Conservation (phyloP, 2,329 filamentous ascomycete genomes). For the Scytalidium sp. region DNA sequence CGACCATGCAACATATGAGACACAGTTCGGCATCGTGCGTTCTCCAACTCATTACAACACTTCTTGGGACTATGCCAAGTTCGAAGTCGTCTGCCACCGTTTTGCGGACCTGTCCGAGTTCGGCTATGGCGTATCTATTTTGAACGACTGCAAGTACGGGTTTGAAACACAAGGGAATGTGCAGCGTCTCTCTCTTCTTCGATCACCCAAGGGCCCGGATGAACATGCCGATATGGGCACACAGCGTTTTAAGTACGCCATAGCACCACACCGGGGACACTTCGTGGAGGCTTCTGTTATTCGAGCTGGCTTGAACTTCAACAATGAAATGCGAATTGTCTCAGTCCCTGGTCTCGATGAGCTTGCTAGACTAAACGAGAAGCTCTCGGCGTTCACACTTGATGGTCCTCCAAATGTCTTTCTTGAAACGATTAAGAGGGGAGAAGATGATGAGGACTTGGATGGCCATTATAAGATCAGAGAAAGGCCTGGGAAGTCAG, state of each 20-base stretch:
- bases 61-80: conserved; percentile 76
- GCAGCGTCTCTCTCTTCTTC: conserved; percentile 65
- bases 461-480: too few species aligned
- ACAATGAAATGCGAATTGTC: conserved; percentile 54
- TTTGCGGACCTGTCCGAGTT: conserved; percentile 70
- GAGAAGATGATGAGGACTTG: conserved; percentile 29
- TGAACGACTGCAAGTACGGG: conserved; percentile 70
- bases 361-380: too few species aligned
- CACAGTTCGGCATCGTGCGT: conserved; percentile 62
- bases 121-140: conserved; percentile 64
- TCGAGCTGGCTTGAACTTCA: conserved; percentile 64
- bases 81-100: conserved; percentile 74
- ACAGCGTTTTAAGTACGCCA: conserved; percentile 64
- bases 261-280: conserved; percentile 58
- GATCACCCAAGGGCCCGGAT: conserved; percentile 68
- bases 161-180: conserved; percentile 65
- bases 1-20: conserved; percentile 66
- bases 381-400: conserved; percentile 47
- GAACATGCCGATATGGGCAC: conserved; percentile 67
- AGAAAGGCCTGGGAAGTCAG: conserved; percentile 32
- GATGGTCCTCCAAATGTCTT: conserved; percentile 48
- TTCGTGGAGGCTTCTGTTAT: conserved; percentile 56
- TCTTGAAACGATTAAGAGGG: conserved; percentile 52
- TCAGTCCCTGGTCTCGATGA: conserved; percentile 21
- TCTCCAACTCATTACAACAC: conserved; percentile 72